phyloP scores from a whole-genome alignment of 2,329 filamentous ascomycete species.

The Dendrostoma leiphaemia region DNA sequence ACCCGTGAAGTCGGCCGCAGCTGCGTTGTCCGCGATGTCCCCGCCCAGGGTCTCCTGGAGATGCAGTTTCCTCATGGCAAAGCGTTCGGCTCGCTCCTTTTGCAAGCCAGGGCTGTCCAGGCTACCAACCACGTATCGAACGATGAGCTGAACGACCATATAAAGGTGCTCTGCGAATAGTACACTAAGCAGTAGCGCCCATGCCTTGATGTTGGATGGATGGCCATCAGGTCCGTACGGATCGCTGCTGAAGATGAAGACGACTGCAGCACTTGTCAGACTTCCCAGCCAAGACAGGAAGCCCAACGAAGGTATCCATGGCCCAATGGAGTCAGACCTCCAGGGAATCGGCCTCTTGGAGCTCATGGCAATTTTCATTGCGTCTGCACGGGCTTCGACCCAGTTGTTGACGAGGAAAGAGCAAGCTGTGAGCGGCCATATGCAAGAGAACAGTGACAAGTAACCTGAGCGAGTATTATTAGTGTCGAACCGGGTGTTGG shows the following conservation, averaged over 20 bases:
- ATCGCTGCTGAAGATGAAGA: slow-evolving; percentile 81
- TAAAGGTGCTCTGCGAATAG: slow-evolving; percentile 89
- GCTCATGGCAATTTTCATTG: slow-evolving; percentile 88
- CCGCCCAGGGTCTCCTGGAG: slow-evolving; percentile 70
- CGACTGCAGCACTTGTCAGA: slow-evolving; percentile 80
- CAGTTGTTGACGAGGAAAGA: slow-evolving; percentile 95
- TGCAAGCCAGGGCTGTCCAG: slow-evolving; percentile 84
- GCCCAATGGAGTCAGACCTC: slow-evolving; percentile 90
- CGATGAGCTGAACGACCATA: slow-evolving; percentile 70
- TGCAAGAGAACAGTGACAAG: slow-evolving; percentile 83
- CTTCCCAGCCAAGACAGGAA: slow-evolving; percentile 95
- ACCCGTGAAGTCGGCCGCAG: slow-evolving; percentile 44
- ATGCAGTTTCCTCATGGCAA: slow-evolving; percentile 73
- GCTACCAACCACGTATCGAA: slow-evolving; percentile 72
- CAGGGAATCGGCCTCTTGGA: slow-evolving; percentile 87
- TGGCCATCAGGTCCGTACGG: slow-evolving; percentile 63
- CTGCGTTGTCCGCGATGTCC: slow-evolving; percentile 48
- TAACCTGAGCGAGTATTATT: slow-evolving; percentile 58
- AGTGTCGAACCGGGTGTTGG: slow-evolving; percentile 8
- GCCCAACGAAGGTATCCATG: slow-evolving; percentile 81
- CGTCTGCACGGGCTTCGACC: slow-evolving; percentile 90
- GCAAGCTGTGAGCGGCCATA: slow-evolving; percentile 89
- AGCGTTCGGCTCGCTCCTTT: slow-evolving; percentile 80
- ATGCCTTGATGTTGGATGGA: slow-evolving; percentile 69
- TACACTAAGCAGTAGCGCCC: slow-evolving; percentile 78